These are phyloP conservation scores for Artemisia argyi DNA, from an alignment of 129 eudicot genomes.

Conservation along the genomic window DNA sequence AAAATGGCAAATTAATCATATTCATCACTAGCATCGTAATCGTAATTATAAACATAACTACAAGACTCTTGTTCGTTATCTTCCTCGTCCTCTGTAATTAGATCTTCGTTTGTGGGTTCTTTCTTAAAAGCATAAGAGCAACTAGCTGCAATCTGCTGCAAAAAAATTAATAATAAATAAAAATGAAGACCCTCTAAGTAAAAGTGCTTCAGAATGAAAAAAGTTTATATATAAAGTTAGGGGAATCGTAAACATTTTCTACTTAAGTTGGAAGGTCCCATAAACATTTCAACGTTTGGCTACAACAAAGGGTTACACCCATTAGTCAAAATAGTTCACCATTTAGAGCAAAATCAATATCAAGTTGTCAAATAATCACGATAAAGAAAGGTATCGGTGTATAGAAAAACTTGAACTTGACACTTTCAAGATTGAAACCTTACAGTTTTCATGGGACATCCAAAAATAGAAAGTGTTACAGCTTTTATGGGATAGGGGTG, in stretches of 20 bases:
- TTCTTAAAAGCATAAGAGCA: background rate
- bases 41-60: constrained; percentile 10
- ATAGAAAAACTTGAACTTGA: no score
- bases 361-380: background rate
- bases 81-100: background rate
- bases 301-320: background rate
- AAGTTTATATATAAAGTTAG: no score
- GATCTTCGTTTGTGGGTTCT: constrained; percentile 6
- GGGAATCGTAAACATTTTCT: background rate
- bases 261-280: background rate
- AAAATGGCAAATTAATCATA: background rate
- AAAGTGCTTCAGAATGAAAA: background rate
- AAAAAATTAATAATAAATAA: background rate
- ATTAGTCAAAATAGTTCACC: background rate
- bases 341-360: background rate
- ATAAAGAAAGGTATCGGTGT: no score
- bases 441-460: no score
- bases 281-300: background rate
- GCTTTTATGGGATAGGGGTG: background rate
- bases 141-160: constrained; percentile 16
- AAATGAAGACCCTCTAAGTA: background rate
- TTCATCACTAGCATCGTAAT: constrained; percentile 28
- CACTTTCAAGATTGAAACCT: no score
- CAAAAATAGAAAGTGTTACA: no score
- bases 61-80: constrained; percentile 20